Conservation (phyloP, 116 monocot species). For the Phalaenopsis hybrid region DNA sequence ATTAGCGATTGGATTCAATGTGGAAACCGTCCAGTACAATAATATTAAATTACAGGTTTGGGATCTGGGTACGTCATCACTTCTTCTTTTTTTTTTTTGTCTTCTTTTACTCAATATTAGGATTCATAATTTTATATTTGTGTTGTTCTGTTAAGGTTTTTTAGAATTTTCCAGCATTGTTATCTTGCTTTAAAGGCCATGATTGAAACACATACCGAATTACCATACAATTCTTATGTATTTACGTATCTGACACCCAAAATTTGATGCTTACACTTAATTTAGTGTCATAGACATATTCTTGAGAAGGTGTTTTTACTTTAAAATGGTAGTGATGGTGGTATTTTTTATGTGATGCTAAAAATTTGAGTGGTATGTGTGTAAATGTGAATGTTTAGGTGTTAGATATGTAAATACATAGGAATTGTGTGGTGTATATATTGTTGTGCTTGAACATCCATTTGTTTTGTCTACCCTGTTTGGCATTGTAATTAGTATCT, state of each 20-base stretch:
- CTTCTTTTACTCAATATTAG: background rate
- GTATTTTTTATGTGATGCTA: too few species aligned
- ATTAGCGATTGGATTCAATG: slow-evolving; percentile 90
- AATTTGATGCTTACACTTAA: too few species aligned
- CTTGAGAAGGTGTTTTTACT: too few species aligned
- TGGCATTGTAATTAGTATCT: background rate
- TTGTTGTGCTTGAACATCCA: background rate
- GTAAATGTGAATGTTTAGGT: too few species aligned
- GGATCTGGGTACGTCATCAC: slow-evolving; percentile 71
- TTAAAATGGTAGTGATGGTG: too few species aligned
- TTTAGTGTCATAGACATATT: too few species aligned
- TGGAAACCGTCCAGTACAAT: slow-evolving; percentile 96
- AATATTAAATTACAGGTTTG: slow-evolving; percentile 94
- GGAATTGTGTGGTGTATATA: background rate
- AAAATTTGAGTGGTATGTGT: too few species aligned
- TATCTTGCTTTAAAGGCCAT: background rate
- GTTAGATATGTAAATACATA: too few species aligned
- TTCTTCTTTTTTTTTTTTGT: background rate
- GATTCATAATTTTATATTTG: background rate
- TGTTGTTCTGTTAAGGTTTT: background rate
- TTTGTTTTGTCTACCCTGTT: background rate
- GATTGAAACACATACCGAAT: background rate
- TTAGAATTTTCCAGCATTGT: background rate
- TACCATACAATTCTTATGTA: too few species aligned
- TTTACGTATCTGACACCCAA: too few species aligned